Evolutionary conservation across 495 filamentous ascomycete species (phyloP).

Genomic region (Bacidia rubella): DNA sequence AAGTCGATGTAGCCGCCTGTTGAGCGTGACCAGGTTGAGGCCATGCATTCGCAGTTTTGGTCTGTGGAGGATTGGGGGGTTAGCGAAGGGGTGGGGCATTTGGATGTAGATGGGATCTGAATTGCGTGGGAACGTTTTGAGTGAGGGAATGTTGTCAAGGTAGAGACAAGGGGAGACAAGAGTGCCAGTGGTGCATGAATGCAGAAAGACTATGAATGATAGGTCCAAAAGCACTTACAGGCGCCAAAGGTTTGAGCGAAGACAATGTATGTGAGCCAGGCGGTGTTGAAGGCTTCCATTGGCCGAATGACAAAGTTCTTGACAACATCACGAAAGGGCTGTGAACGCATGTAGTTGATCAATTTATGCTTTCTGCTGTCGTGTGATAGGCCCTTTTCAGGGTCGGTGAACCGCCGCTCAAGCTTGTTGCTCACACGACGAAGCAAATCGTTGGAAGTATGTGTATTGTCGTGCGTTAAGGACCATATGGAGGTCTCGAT

Average conservation of each 20-base stretch:
- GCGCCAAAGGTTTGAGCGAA: constrained; percentile 15
- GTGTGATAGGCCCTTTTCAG: constrained; percentile 1
- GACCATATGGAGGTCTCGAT: constrained; percentile 30
- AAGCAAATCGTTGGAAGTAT: constrained; percentile 6
- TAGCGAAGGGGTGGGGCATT: background rate
- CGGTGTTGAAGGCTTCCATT: constrained; percentile 7
- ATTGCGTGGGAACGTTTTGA: too few relatives aligned
- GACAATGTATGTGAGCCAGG: constrained; percentile 15
- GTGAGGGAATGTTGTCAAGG: too few relatives aligned
- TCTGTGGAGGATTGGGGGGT: background rate
- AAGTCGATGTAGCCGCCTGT: constrained; percentile 23
- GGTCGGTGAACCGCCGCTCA: constrained; percentile 4
- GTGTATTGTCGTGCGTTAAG: constrained; percentile 14
- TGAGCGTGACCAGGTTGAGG: constrained; percentile 9
- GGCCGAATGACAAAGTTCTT: constrained; percentile 9
- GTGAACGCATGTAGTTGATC: constrained; percentile 2
- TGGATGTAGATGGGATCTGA: too few relatives aligned
- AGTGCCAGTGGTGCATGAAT: too few relatives aligned
- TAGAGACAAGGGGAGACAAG: too few relatives aligned
- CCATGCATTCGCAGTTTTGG: constrained; percentile 17
- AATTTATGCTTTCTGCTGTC: constrained; percentile 8
- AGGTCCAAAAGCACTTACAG: constrained; percentile 2
- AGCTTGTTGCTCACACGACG: constrained; percentile 5
- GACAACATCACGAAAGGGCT: constrained; percentile 8
- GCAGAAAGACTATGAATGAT: too few relatives aligned